Evolutionary conservation across 1,139 yeast species (phyloP).

Genomic region (Magnusiomyces suaveolens): DNA sequence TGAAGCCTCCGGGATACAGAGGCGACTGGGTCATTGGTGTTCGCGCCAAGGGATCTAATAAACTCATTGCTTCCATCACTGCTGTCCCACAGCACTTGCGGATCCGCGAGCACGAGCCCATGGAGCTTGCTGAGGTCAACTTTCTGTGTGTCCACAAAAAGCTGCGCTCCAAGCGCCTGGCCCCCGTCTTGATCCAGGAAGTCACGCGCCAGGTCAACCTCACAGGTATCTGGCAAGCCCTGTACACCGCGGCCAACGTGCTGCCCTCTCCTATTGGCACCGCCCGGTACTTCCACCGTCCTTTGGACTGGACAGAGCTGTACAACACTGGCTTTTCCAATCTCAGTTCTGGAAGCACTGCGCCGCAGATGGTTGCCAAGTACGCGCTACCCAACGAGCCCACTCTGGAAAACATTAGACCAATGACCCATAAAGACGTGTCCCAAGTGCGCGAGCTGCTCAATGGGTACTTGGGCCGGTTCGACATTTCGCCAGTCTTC

Average conservation of each 20-base stretch:
- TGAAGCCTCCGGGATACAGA: conserved; percentile 89
- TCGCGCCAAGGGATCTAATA: conserved; percentile 63
- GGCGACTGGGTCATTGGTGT: conserved; percentile 92
- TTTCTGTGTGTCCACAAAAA: conserved; percentile 91
- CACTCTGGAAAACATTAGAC: conserved; percentile 51
- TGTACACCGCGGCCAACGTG: conserved; percentile 86
- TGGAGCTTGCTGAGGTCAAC: conserved; percentile 80
- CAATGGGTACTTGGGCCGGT: conserved; percentile 52
- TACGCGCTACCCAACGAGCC: conserved; percentile 60
- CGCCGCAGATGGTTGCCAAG: conserved; percentile 71
- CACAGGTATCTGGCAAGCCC: conserved; percentile 86
- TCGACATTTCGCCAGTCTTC: conserved; percentile 65
- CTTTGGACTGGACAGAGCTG: conserved; percentile 83
- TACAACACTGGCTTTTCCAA: conserved; percentile 79
- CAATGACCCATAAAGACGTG: conserved; percentile 51
- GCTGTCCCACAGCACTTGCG: conserved; percentile 73
- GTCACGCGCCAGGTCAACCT: conserved; percentile 87
- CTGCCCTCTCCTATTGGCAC: conserved; percentile 89
- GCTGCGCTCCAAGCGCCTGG: conserved; percentile 81
- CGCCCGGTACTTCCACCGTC: conserved; percentile 88
- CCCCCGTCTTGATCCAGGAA: conserved; percentile 89
- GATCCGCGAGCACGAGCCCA: conserved; percentile 44
- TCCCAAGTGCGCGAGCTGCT: conserved; percentile 54
- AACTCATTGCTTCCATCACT: conserved; percentile 82
- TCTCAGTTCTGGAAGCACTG: conserved; percentile 67